Evolutionary conservation across 2,329 filamentous ascomycete species (phyloP), one percentile per base, ranked within the genome.

Genomic region (Piedraia hortae): DNA sequence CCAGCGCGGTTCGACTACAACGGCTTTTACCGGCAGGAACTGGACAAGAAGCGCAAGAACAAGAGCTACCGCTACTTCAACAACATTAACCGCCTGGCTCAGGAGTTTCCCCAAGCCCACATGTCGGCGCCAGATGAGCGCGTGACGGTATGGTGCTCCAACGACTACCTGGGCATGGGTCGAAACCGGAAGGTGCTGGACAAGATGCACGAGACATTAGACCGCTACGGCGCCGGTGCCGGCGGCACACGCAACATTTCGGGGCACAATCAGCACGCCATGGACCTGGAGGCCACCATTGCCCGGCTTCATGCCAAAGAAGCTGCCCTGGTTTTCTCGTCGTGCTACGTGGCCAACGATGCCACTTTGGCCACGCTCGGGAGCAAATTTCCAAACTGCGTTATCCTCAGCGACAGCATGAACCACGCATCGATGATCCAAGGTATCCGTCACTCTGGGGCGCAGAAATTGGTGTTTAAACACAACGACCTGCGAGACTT

Each of bases 1-100:
- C 38, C 47, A 12, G 41, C 46, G 27, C 74, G 67, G 39, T 97
- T 91, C 48, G 61, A 93, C 47, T 97, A 97, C 41, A 67, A 90
- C 38, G 62, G 47, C 20, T 97, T 91, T 49, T 97, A 93, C 51
- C 53, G 68, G 32, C 54, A 54, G 29, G 82, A 97, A 47, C 51
- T 97, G 34, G 77, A 91, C 37, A 93, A 91, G 62, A 97, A 97
- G 56, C 85, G 90, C 60, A 80, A 89, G 59, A 85, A 97, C 59
- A 93, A 91, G 55, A 91, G 80, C 23, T 97, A 97, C 55, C 75
- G 85, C 42, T 93, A 93, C 56, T 97, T 97, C 58, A 97, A 97
- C 60, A 97, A 97, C 56, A 97, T 97, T 64, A 97, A 97, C 43
- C 78, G 85, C 16, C 59, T 97, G 28, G 85, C 85, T 33, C 75